Conservation (phyloP, 495 filamentous ascomycete species). For the Pseudomonodictys pantanalensis region DNA sequence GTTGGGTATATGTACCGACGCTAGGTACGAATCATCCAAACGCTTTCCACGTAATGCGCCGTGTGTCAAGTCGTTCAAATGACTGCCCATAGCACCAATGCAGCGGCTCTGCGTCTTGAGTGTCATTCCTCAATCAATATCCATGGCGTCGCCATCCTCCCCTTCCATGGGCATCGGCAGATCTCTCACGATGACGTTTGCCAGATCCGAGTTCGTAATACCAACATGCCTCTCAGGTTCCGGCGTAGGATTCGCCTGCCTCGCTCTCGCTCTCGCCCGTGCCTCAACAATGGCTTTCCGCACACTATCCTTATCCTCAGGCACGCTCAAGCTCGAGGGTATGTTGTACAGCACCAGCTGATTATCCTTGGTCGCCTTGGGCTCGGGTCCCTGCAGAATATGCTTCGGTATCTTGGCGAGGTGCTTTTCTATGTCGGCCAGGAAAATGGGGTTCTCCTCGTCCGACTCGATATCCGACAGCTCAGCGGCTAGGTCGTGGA, state of each 20-base stretch:
- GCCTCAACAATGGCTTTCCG: conserved; percentile 84
- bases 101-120: no score
- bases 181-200: no score
- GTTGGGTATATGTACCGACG: no score
- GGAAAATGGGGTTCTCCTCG: conserved; percentile 61
- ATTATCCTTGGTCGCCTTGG: conserved; percentile 48
- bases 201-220: no score
- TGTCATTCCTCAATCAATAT: conserved; percentile 53
- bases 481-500: conserved; percentile 86
- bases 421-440: conserved; percentile 80
- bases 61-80: no score
- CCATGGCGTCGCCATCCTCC: conserved; percentile 67
- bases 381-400: conserved; percentile 50
- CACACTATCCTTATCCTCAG: conserved; percentile 75
- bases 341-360: conserved; percentile 80
- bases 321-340: conserved; percentile 70
- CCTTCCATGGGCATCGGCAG: conserved; percentile 3
- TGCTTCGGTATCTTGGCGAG: conserved; percentile 68
- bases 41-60: no score
- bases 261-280: conserved; percentile 61
- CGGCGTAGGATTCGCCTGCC: conserved; percentile 34
- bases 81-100: no score
- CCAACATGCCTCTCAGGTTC: conserved; percentile 17
- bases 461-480: conserved; percentile 60
- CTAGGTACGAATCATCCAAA: no score